phyloP scores from a whole-genome alignment of 1,284 basidiomycete genomes.

The Leccinum pallidistipes region DNA sequence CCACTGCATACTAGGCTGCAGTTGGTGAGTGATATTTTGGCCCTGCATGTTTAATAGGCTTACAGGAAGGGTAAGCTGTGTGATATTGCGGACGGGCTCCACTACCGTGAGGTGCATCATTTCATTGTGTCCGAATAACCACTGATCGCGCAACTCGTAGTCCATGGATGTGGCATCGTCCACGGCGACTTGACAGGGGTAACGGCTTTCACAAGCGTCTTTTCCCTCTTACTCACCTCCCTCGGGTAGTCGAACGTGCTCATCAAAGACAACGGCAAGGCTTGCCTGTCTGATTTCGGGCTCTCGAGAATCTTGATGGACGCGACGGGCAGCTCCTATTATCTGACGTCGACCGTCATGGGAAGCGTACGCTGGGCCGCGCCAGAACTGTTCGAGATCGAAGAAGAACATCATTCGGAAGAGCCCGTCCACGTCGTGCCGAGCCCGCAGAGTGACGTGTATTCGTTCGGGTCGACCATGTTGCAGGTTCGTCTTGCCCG shows the following conservation, averaged over 20 bases:
- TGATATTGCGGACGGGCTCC: conserved; percentile 25
- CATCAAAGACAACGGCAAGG: conserved; percentile 28
- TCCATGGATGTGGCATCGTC: conserved; percentile 23
- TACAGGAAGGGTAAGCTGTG: conserved; percentile 15
- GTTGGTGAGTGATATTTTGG: conserved; percentile 13
- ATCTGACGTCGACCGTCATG: conserved; percentile 27
- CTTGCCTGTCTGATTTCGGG: conserved; percentile 29
- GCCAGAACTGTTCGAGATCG: conserved; percentile 25
- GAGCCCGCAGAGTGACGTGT: conserved; percentile 20
- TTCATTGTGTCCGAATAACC: neutral
- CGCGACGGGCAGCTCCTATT: conserved; percentile 28
- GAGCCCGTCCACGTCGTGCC: neutral
- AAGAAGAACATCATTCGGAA: conserved; percentile 4
- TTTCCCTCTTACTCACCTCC: neutral
- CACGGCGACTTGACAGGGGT: conserved; percentile 32
- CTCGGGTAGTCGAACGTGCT: conserved; percentile 34
- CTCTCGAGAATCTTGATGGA: conserved; percentile 35
- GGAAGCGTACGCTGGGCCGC: conserved; percentile 32
- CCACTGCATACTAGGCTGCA: neutral
- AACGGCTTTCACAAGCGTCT: neutral
- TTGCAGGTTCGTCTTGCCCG: conserved; percentile 20
- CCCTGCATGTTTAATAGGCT: neutral
- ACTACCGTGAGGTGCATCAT: conserved; percentile 18
- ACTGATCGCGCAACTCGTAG: conserved; percentile 2
- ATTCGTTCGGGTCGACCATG: conserved; percentile 30